Percentiles rank a stretch among this genome's conserved stretches.
phyloP scores from a whole-genome alignment of 331 rosid species.

The Prunus yedoensis region DNA sequence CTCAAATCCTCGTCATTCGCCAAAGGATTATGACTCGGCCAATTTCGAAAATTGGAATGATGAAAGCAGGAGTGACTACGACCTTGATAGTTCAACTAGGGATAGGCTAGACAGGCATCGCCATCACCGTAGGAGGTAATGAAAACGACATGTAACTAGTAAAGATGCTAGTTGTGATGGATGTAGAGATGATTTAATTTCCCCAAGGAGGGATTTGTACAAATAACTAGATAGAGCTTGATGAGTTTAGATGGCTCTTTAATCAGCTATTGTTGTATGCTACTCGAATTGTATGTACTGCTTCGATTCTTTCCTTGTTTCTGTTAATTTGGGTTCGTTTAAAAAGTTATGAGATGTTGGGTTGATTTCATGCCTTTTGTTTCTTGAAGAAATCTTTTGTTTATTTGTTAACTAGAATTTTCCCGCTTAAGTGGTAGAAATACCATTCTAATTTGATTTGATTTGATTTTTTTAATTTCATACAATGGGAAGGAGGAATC shows the following conservation, averaged over 20 bases:
- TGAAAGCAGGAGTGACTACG: constrained; percentile 39
- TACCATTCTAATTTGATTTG: too few species aligned
- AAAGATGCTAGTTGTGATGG: constrained; percentile 15
- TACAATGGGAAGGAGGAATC: too few species aligned
- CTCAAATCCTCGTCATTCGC: constrained; percentile 28
- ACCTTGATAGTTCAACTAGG: constrained; percentile 31
- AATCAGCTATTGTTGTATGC: neutral
- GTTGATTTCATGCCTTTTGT: neutral
- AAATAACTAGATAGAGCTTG: constrained; percentile 21
- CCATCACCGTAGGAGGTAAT: constrained; percentile 49
- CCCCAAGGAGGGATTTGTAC: constrained; percentile 22
- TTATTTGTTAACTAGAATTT: neutral
- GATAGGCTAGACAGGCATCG: constrained; percentile 47
- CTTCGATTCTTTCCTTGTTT: neutral
- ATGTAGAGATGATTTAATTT: neutral
- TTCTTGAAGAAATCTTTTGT: neutral
- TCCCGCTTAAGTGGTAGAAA: too few species aligned
- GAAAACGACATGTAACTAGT: constrained; percentile 4
- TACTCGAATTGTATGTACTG: neutral
- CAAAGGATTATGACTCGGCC: constrained; percentile 30
- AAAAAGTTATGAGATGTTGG: neutral
- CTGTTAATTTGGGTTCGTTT: neutral
- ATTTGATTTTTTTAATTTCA: too few species aligned
- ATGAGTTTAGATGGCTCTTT: constrained; percentile 7
- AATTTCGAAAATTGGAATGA: constrained; percentile 36